A percentile compares a stretch with the other conserved stretches of the same genome.
These are phyloP conservation scores for Scortechinia acanthostroma DNA, from an alignment of 2,329 filamentous ascomycete genomes.

Conservation along the genomic window DNA sequence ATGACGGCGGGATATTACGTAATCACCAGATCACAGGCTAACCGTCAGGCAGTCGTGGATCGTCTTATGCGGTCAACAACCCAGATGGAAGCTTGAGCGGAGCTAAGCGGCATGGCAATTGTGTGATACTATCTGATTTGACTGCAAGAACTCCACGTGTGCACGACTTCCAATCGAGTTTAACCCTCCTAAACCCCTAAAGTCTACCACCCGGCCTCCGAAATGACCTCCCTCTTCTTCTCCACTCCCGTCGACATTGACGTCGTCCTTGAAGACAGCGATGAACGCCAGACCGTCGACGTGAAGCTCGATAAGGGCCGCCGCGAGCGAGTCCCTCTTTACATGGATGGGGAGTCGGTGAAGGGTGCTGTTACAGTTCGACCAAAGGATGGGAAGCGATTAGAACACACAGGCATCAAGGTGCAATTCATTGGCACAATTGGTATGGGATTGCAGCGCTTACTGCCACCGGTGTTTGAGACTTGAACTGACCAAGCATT, in stretches of 20 bases:
- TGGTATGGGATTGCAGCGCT: constrained; percentile 59
- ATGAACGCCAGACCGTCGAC: constrained; percentile 90
- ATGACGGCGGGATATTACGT: no score
- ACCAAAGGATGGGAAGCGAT: constrained; percentile 93
- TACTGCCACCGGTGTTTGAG: constrained; percentile 4
- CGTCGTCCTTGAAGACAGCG: constrained; percentile 89
- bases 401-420: constrained; percentile 98
- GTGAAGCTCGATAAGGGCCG: constrained; percentile 98
- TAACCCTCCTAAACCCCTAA: no score
- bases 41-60: no score
- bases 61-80: no score
- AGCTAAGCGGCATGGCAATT: no score
- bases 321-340: constrained; percentile 91
- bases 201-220: constrained; percentile 7
- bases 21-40: no score
- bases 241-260: constrained; percentile 98
- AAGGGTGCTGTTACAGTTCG: constrained; percentile 91
- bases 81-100: no score
- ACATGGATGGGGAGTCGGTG: constrained; percentile 96
- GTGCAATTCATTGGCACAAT: constrained; percentile 99
- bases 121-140: no score
- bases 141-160: no score
- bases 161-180: no score
- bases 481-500: constrained; percentile 6
- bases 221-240: constrained; percentile 90